Evolutionary conservation across 768 basidiomycete species (phyloP), one percentile per base, ranked within the genome.

Genomic region (Tylopilus sp.): DNA sequence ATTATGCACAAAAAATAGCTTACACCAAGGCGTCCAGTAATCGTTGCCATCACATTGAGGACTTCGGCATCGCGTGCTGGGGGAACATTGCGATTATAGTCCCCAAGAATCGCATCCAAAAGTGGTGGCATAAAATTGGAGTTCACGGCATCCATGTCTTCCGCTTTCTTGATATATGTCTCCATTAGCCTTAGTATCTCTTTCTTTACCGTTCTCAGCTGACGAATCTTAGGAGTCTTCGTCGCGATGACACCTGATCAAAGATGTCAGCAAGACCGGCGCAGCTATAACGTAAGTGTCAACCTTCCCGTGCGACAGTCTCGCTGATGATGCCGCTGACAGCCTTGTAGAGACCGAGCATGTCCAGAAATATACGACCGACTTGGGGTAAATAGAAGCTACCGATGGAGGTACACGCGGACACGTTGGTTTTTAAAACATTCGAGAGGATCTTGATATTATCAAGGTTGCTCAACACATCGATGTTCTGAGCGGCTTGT

Each of bases 301-400:
- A 25, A 90, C 93, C 86, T 76, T 95, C 85, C 68, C 83, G 86
- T 12, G 86, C 86, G 38, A 98, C 86, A 2, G 90, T 90, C 66
- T 95, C 89, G 62, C 91, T 96, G 67, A 99, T 96, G 62, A 98
- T 95, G 21, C 90, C 87, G 61, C 92, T 95, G 57, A 97, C 96
- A 10, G 96, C 96, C 67, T 94, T 93, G 76, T 99, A 99, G 50
- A 99, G 75, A 16, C 95, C 96, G 37, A 99, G 82, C 93, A 98
- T 97, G 70, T 99, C 97, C 62, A 97, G 74, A 79, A 96, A 99
- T 68, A 98, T 83, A 33, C 94, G 85, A 3, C 92, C 92, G 37
- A 98, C 84, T 67, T 99, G 97, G n/a, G 96, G 96, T 1, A 95
- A 77, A 72, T 96, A 99, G 78, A 98, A 95, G 61, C 87, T 89